Base-by-base conservation (phyloP, 306 rosid genomes). In the Arachis hypogaea region DNA sequence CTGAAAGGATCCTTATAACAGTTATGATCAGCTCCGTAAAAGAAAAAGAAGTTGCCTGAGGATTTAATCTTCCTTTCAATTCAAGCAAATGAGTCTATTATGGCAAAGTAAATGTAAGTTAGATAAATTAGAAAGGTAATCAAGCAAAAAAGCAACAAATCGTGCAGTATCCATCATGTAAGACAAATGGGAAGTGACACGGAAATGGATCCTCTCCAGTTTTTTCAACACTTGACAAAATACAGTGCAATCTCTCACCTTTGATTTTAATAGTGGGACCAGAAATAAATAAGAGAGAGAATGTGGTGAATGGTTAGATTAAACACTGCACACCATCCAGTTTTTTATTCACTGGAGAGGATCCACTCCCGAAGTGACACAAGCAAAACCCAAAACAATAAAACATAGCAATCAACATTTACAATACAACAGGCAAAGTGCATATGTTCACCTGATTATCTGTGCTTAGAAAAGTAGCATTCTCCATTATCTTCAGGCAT, bases 401-500 rank as follows among this genome's bases (percentile, higher is more conserved):
- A 41, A 56, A 18, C 7, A 73, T 3, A 71, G 62, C 41, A 46
- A 67, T 49, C 58, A 38, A 59, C 12, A 16, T 12, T 61, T 28
- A 47, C 16, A 46, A 46, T 56, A n/a, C 47, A 64, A 58, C 38
- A 73, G 30, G 58, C 56, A 61, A 68, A 60, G 46, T 49, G 43
- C 71, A 58, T 11, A 47, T 57, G 68, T 16, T 22, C 78, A 95
- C 99, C 97, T 95, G 99, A 79, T 95, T 95, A 72, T 87, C 93
- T 65, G 88, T 81, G 73, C 99, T 95, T 14, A 95, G 86, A 73
- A 92, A 92, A 46, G 99, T 88, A 6, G 99, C 98, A 81, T 95
- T 95, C 86, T 95, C 98, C 99, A 95, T 95, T 63, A 95, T 90
- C 89, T 92, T 92, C 88, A 95, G 84, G 82, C 99, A 88, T 82